Conservation (phyloP, 495 filamentous ascomycete genomes). For the Hamigera avellanea region DNA sequence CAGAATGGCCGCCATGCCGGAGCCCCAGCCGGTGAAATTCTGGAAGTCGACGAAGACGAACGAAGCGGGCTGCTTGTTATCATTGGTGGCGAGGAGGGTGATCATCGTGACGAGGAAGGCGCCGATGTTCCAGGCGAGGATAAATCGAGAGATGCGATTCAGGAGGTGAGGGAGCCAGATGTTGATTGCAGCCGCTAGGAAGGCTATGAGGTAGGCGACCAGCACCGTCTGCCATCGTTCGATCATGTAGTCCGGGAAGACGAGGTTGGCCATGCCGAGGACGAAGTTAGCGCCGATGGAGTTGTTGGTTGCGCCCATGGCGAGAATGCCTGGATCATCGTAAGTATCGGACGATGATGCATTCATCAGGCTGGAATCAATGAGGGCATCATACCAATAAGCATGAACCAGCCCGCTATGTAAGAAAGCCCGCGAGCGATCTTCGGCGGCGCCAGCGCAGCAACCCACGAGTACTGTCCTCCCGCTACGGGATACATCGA, state of each 20-base stretch:
- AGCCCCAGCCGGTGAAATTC: slow-evolving; percentile 41
- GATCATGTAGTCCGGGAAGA: slow-evolving; percentile 40
- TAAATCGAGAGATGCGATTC: slow-evolving; percentile 37
- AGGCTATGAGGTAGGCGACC: slow-evolving; percentile 35
- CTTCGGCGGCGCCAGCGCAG: slow-evolving; percentile 40
- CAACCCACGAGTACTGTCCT: slow-evolving; percentile 48
- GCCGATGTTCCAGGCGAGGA: slow-evolving; percentile 43
- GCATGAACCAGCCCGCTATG: slow-evolving; percentile 43
- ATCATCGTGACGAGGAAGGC: slow-evolving; percentile 40
- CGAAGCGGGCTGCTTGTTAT: slow-evolving; percentile 41
- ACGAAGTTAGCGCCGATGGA: slow-evolving; percentile 45
- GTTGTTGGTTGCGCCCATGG: slow-evolving; percentile 46
- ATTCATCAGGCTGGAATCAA: too few species aligned
- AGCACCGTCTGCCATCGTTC: slow-evolving; percentile 47
- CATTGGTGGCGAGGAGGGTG: slow-evolving; percentile 40
- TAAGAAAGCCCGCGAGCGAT: slow-evolving; percentile 36
- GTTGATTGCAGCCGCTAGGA: slow-evolving; percentile 33
- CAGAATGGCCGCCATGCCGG: slow-evolving; percentile 38
- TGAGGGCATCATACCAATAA: slow-evolving; percentile 35
- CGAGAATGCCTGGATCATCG: slow-evolving; percentile 36
- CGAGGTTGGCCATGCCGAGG: slow-evolving; percentile 42
- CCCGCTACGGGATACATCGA: slow-evolving; percentile 41
- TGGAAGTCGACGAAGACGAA: slow-evolving; percentile 49
- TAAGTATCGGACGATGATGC: too few species aligned
- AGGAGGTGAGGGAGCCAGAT: slow-evolving; percentile 40